Conservation (phyloP, 1,284 basidiomycete species). For the Rhodotorula sp. region DNA sequence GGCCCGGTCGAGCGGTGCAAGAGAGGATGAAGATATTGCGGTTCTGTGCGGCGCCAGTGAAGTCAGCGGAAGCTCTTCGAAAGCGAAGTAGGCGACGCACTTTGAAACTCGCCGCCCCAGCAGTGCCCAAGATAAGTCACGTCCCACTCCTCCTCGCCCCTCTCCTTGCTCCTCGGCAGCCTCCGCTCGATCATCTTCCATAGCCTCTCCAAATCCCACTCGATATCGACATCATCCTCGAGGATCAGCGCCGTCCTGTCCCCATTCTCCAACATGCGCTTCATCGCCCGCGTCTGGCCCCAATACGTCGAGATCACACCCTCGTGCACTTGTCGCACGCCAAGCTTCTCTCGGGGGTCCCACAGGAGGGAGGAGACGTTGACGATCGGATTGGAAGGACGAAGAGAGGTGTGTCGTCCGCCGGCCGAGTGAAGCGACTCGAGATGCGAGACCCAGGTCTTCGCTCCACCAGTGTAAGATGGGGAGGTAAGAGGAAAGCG, state of each 20-base stretch:
- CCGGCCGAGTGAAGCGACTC: conserved; percentile 21
- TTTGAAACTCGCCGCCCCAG: conserved; percentile 42
- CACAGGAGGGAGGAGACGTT: conserved; percentile 36
- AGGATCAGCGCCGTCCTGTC: conserved; percentile 43
- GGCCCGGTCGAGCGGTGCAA: conserved; percentile 56
- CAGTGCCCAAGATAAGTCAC: conserved; percentile 43
- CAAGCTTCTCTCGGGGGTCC: conserved; percentile 38
- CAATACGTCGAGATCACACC: conserved; percentile 41
- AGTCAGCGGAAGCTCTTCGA: background rate
- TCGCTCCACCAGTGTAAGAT: background rate
- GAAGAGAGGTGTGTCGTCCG: conserved; percentile 15
- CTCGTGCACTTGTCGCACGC: conserved; percentile 37
- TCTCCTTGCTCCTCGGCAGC: conserved; percentile 20
- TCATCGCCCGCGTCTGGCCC: conserved; percentile 39
- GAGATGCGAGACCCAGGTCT: conserved; percentile 32
- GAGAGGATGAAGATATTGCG: conserved; percentile 70
- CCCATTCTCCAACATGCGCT: conserved; percentile 33
- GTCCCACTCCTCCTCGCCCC: conserved; percentile 37
- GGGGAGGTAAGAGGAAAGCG: background rate
- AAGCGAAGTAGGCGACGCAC: conserved; percentile 24
- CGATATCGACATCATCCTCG: conserved; percentile 46
- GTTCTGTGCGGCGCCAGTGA: conserved; percentile 43
- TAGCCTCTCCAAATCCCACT: conserved; percentile 44
- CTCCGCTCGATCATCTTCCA: conserved; percentile 35
- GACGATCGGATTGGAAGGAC: background rate